phyloP scores from a whole-genome alignment of 1,284 basidiomycete genomes.

The Earliella scabrosa region DNA sequence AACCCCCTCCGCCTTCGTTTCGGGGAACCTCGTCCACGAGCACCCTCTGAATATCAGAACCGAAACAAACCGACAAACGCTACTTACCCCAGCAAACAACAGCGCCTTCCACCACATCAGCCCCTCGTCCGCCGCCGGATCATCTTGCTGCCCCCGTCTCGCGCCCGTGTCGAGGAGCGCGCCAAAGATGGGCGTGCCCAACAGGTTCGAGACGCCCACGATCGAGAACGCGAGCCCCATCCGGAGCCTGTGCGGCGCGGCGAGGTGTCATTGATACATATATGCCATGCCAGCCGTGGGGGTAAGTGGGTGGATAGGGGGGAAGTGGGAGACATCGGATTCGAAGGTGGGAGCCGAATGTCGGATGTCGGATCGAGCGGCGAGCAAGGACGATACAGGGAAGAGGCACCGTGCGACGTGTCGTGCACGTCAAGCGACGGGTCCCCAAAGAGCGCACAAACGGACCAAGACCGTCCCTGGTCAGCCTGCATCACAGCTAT shows the following conservation, averaged over 20 bases:
- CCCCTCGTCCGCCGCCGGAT: background rate
- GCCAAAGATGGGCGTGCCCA: constrained; percentile 52
- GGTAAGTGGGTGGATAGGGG: background rate
- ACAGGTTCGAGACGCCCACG: constrained; percentile 49
- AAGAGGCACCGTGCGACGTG: no score
- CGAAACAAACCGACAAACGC: background rate
- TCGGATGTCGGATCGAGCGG: no score
- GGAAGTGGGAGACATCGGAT: background rate
- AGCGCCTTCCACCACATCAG: constrained; percentile 23
- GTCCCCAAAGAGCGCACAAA: no score
- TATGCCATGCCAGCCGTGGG: no score
- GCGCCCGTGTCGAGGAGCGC: constrained; percentile 35
- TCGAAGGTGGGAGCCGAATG: no score
- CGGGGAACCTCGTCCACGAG: no score
- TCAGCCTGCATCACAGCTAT: no score
- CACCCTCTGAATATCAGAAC: background rate
- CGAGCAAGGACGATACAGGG: no score
- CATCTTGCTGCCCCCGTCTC: background rate
- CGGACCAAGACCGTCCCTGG: no score
- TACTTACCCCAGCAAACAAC: constrained; percentile 24
- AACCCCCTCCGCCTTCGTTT: no score
- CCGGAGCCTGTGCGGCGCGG: constrained; percentile 39
- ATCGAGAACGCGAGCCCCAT: constrained; percentile 58
- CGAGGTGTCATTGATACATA: background rate
- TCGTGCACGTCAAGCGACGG: no score